phyloP scores from a whole-genome alignment of 2,329 filamentous ascomycete species.

The Botrytis byssoidea region DNA sequence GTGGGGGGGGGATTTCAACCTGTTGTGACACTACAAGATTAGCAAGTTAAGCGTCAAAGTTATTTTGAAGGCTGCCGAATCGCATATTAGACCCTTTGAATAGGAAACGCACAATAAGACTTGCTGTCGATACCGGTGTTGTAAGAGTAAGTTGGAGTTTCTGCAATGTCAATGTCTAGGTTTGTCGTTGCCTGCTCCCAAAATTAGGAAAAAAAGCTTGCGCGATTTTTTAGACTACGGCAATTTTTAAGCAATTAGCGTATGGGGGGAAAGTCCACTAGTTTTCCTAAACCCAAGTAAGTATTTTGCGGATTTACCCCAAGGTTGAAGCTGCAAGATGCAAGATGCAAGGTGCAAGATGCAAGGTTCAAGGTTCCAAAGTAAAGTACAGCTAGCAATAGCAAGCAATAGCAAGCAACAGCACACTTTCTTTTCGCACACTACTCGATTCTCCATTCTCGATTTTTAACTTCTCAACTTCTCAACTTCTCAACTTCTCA shows the following conservation, averaged over 20 bases:
- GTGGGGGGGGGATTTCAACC: slow-evolving; percentile 11
- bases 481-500: neutral
- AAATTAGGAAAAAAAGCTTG: slow-evolving; percentile 1
- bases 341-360: neutral
- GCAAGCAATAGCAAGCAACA: neutral
- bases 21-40: slow-evolving; percentile 14
- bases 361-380: neutral
- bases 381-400: neutral
- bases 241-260: neutral
- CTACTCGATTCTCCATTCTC: neutral
- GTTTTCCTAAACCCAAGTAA: neutral
- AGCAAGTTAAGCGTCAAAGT: neutral
- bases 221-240: neutral
- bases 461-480: neutral
- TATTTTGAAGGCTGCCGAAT: neutral
- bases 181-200: neutral
- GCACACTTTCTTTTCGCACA: neutral
- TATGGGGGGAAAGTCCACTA: neutral
- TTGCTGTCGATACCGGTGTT: neutral
- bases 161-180: neutral
- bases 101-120: neutral
- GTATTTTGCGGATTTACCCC: slow-evolving; percentile 2
- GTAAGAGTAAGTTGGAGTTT: neutral
- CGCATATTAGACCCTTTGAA: neutral
- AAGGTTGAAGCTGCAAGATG: neutral